Evolutionary conservation across 1,139 yeast species (phyloP), one percentile per base, ranked within the genome.

Genomic region (Yamadazyma songkhlaensis): DNA sequence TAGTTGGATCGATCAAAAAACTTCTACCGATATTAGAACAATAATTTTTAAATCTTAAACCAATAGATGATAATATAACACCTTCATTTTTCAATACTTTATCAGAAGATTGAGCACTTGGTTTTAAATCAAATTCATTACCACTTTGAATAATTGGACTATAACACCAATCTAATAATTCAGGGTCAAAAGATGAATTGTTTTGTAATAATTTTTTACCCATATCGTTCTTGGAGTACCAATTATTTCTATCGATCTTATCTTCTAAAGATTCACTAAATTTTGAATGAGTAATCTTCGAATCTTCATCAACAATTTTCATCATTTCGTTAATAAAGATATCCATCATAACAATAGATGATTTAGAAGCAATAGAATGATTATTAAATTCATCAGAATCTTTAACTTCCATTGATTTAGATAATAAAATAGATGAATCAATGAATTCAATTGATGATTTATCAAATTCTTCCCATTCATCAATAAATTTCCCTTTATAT

Each of bases 71-170:
- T 49, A 89, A 64, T 37, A 92, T 89, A 27, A 87, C 89, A 13
- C 96, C 95, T 29, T 84, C 84, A 9, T 85, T 84, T 30, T 74
- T 74, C 42, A 90, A 72, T 47, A 72, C 74, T 36, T 79, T 77
- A 43, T 80, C 77, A 38, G 77, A 77, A 0, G 95, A 83, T 47
- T 81, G 77, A 1, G 96, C 96, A 46, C 94, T 83, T 32, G 95
- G 94, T 52, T 76, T 83, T 54, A 90, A 70, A 58, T 89, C 96
- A 55, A 81, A 90, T 38, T 81, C 80, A 31, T 88, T 89, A 37
- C 95, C 95, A 50, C 95, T 84, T 62, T 90, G 96, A 42, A 92
- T 75, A 40, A 88, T 85, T 23, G 98, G 97, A 34, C 89, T 80
- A 60, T 88, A 89, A 51, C 96, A 86, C 97, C 97, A 92, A 60